phyloP scores from a whole-genome alignment of 148 eudicot species.

The Persicaria tinctoria region DNA sequence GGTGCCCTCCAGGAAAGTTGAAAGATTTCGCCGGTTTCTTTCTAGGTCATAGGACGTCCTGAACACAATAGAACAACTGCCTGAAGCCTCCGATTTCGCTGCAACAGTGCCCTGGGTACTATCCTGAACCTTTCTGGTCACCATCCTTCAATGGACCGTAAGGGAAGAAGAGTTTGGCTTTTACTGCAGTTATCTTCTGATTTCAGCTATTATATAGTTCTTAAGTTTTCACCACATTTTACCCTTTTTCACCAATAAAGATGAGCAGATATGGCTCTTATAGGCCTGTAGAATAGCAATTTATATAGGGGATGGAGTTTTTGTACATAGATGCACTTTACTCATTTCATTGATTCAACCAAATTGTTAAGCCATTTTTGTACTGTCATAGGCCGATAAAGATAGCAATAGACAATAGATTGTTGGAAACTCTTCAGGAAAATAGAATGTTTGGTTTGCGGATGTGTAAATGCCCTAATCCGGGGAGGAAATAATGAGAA shows the following conservation, averaged over 20 bases:
- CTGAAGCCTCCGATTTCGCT: background rate
- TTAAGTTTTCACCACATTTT: background rate
- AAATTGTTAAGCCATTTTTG: slow-evolving; percentile 7
- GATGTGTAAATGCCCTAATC: too few relatives aligned
- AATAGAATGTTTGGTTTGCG: too few relatives aligned
- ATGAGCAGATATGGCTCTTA: background rate
- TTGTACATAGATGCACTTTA: background rate
- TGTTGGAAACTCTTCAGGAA: too few relatives aligned
- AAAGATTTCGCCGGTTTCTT: slow-evolving; percentile 4
- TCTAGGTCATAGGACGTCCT: background rate
- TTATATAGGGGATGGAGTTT: background rate
- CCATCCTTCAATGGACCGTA: background rate
- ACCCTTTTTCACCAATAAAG: background rate
- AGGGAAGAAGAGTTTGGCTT: background rate
- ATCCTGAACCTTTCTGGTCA: background rate
- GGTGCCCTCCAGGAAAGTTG: background rate
- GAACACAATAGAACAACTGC: too few relatives aligned
- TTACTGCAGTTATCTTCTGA: too few relatives aligned
- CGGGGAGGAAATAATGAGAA: too few relatives aligned
- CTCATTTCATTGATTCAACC: slow-evolving; percentile 3
- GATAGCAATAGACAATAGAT: too few relatives aligned
- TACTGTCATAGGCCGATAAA: background rate
- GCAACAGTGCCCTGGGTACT: background rate
- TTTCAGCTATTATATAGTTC: background rate
- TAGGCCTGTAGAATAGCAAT: background rate